Evolutionary conservation across 208 protist species (phyloP), one percentile per base, ranked within the genome.

Genomic region (Leishmania aethiopica): DNA sequence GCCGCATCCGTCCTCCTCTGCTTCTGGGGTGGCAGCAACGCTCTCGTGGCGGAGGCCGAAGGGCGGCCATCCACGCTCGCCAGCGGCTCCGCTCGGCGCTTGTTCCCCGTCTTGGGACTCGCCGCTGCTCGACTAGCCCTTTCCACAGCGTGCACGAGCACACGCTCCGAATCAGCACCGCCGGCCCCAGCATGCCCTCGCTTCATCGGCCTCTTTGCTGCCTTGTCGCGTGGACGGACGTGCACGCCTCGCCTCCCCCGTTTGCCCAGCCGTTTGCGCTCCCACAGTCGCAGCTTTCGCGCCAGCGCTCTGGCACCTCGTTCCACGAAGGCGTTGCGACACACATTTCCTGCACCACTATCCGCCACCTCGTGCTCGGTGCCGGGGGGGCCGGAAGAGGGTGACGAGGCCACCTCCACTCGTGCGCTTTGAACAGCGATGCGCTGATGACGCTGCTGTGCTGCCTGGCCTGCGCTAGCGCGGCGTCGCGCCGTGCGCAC

Each of bases 291-390:
- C 1, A 71, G 73, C 25, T 45, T 72, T 35, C 49, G 64, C 6
- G 83, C 74, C 42, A 86, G 67, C 40, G 78, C 53, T n/a, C 75
- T 59, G 8, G 66, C 78, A 8, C 83, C 83, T 17, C 51, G 53
- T 6, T 86, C 83, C n/a, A 82, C 83, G 60, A 86, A 86, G 17
- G 67, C 28, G 66, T 79, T 83, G 75, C n/a, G 10, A 4, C n/a
- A 62, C 5, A 59, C 0, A 35, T n/a, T 53, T 53, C 42, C 11
- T 8, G 40, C 7, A 49, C 22, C 28, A 53, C 42, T 7, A 28
- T 40, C 69, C 69, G 2, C 8, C 45, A 8, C 19, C 15, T 53
- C 13, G 25, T 35, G 40, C 4, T 51, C 45, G 22, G 49, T 60
- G 72, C 35, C 35, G 72, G 32, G 4, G n/a, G 71, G 13, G 25